Conservation (phyloP, 2,329 filamentous ascomycete species). For the Claviceps citrina region DNA sequence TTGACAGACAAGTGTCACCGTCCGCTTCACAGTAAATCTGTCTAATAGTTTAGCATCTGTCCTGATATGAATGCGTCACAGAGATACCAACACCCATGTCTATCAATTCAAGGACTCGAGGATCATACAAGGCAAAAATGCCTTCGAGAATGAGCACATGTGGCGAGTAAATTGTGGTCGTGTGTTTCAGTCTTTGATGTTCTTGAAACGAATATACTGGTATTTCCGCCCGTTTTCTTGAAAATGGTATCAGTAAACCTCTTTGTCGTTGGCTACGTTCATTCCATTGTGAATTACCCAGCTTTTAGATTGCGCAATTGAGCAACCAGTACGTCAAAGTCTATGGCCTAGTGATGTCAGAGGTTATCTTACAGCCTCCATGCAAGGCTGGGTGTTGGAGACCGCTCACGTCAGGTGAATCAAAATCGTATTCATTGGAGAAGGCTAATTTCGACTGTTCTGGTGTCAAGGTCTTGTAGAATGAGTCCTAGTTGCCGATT, state of each 20-base stretch:
- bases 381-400: neutral
- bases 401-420: constrained; percentile 54
- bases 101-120: constrained; percentile 66
- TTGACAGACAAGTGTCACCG: constrained; percentile 78
- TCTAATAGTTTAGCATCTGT: constrained; percentile 1
- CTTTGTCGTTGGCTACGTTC: neutral
- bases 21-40: constrained; percentile 94
- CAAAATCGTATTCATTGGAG: constrained; percentile 87
- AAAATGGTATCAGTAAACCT: neutral
- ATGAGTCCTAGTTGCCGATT: constrained; percentile 59
- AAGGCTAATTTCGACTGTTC: constrained; percentile 73
- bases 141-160: constrained; percentile 92
- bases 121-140: constrained; percentile 87
- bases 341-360: constrained; percentile 47
- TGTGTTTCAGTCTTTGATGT: constrained; percentile 64
- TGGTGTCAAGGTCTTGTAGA: constrained; percentile 76
- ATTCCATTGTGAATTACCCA: constrained; percentile 47
- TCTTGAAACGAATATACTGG: constrained; percentile 91
- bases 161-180: constrained; percentile 85
- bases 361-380: neutral
- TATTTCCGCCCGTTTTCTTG: constrained; percentile 72
- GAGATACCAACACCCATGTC: constrained; percentile 60
- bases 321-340: constrained; percentile 79
- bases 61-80: neutral
- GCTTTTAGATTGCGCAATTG: constrained; percentile 72